Conservation (phyloP, 176 grass and related monocot genomes). For the Phoenix roebelenii region DNA sequence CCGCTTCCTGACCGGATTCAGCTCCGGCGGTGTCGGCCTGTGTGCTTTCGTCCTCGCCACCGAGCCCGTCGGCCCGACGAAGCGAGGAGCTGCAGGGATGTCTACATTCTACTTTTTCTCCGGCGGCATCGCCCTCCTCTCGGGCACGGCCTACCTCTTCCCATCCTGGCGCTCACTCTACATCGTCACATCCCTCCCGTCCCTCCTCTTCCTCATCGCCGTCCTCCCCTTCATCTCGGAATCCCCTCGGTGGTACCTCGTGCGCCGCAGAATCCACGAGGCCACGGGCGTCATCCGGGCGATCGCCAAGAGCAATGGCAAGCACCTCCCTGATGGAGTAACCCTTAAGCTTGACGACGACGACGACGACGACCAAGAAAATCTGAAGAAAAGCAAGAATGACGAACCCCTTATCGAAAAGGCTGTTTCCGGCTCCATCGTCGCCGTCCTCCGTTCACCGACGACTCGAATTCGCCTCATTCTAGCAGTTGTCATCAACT, state of each 20-base stretch:
- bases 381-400: neutral
- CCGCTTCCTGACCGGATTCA: constrained; percentile 83
- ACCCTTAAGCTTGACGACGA: constrained; percentile 59
- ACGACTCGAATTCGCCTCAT: constrained; percentile 47
- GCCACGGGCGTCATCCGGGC: constrained; percentile 38
- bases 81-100: constrained; percentile 55
- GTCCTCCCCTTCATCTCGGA: constrained; percentile 66
- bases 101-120: constrained; percentile 93
- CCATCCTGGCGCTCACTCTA: constrained; percentile 67
- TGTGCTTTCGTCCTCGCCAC: constrained; percentile 82
- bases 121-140: constrained; percentile 57
- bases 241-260: constrained; percentile 86
- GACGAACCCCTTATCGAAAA: neutral
- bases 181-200: constrained; percentile 61
- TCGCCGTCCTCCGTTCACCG: constrained; percentile 52
- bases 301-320: constrained; percentile 45
- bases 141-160: constrained; percentile 54
- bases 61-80: constrained; percentile 56
- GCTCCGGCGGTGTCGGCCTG: constrained; percentile 71
- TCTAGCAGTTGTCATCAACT: constrained; percentile 48
- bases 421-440: constrained; percentile 32
- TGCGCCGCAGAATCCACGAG: constrained; percentile 36
- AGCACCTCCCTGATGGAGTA: constrained; percentile 25
- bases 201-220: constrained; percentile 35
- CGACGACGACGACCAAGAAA: constrained; percentile 7